Evolutionary conservation across 148 eudicot genomes (phyloP).

Genomic region (Nepenthes mirabilis): DNA sequence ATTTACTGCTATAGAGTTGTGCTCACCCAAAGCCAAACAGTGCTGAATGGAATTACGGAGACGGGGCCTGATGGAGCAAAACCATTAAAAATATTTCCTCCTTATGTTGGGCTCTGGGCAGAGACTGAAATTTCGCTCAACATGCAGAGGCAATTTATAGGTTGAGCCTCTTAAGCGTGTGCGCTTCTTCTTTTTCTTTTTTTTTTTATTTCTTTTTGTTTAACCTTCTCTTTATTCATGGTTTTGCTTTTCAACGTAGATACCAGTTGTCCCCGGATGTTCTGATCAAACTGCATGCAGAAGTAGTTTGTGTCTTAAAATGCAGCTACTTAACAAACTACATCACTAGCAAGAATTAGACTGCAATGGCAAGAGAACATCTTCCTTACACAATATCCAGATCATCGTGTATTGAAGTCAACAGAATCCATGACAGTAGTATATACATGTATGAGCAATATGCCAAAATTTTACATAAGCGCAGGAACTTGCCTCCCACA

Average conservation of each 20-base stretch:
- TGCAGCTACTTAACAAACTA: too few relatives aligned
- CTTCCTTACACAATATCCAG: too few relatives aligned
- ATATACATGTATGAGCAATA: too few relatives aligned
- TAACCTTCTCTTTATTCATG: not conserved
- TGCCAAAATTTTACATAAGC: too few relatives aligned
- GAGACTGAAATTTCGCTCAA: constrained; percentile 68
- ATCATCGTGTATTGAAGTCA: too few relatives aligned
- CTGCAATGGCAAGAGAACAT: too few relatives aligned
- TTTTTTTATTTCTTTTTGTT: not conserved
- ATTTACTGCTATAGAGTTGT: constrained; percentile 39
- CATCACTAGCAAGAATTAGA: too few relatives aligned
- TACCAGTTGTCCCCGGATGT: not conserved
- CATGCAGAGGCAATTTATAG: constrained; percentile 19
- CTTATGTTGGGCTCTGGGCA: constrained; percentile 56
- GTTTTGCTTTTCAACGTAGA: not conserved
- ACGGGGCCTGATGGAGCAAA: constrained; percentile 60
- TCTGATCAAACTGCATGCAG: not conserved
- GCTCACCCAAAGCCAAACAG: constrained; percentile 32
- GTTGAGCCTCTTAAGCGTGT: not conserved
- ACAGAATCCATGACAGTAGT: too few relatives aligned
- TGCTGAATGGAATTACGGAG: constrained; percentile 48
- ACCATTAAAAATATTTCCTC: constrained; percentile 57
- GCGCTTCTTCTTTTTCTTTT: not conserved
- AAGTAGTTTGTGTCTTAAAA: too few relatives aligned
- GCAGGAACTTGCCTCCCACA: too few relatives aligned